Evolutionary conservation across 129 eudicot genomes (phyloP), one percentile per base, ranked within the genome.

Genomic region (Deinandra increscens): DNA sequence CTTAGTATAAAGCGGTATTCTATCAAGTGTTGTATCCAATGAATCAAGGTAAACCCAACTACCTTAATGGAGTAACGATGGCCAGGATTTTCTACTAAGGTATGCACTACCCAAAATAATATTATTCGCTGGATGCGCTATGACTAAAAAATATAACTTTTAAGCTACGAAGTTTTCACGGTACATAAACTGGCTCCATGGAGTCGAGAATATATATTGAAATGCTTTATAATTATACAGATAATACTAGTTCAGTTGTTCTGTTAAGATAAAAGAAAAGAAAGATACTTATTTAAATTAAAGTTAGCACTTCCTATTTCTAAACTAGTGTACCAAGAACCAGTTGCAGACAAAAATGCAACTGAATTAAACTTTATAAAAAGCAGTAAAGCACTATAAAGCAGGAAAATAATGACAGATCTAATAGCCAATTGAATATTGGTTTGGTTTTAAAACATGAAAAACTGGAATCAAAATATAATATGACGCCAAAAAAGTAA

Each of bases 121-220:
- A 14, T 5, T 66, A 5, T n/a, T 60, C 42, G 31, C 3, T 19
- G 22, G 5, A 3, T 60, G 66, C 42, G 11, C 13, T 34, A 33
- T n/a, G 7, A 36, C 39, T 31, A 15, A 34, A 34, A 59, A n/a
- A 7, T 29, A 36, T n/a, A 7, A 14, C 14, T 22, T 50, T 2
- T 5, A n/a, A 7, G 10, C 34, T 34, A n/a, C 44, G 34, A n/a
- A 15, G n/a, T 36, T 15, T 33, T 60, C 6, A 60, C 14, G 13
- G 64, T 58, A 58, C n/a, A 13, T 6, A 29, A 39, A 18, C 11
- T 23, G 61, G 61, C 36, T 20, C 61, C 61, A 58, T 58, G 64
- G 29, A 43, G 70, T 43, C 12, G 14, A 46, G 41, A 65, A 22
- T 7, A 65, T 42, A 13, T 22, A 17, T 49, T 44, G 8, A 14